phyloP scores from a whole-genome alignment of 2,329 filamentous ascomycete species.

The Phyllosticta ampelicida region DNA sequence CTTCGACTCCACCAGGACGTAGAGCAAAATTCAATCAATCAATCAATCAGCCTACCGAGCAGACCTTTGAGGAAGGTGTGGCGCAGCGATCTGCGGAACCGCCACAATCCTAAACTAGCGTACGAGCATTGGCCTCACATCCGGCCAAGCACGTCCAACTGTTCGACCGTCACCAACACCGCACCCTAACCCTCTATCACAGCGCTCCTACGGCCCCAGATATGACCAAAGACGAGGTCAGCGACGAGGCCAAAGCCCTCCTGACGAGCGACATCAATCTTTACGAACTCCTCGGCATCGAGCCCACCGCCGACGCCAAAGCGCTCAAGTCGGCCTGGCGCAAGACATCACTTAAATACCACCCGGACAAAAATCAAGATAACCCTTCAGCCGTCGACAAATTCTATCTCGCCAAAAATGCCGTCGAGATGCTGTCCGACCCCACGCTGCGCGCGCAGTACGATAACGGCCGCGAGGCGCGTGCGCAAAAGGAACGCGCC shows the following conservation, averaged over 20 bases:
- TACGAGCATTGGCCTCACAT: background rate
- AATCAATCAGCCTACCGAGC: no score
- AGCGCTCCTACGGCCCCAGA: background rate
- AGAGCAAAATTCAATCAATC: no score
- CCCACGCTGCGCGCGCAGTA: slow-evolving; percentile 62
- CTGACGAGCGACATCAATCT: slow-evolving; percentile 48
- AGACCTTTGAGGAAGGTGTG: no score
- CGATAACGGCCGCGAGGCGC: slow-evolving; percentile 63
- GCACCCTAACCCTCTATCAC: background rate
- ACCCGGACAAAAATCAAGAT: slow-evolving; percentile 75
- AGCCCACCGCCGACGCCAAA: slow-evolving; percentile 52
- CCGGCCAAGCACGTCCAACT: background rate
- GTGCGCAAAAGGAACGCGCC: slow-evolving; percentile 57
- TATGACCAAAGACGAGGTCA: slow-evolving; percentile 4
- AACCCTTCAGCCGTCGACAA: slow-evolving; percentile 56
- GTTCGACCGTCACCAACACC: background rate
- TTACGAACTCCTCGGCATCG: slow-evolving; percentile 63
- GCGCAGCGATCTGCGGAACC: no score
- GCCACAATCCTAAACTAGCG: no score
- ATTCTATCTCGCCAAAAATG: slow-evolving; percentile 77
- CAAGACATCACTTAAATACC: slow-evolving; percentile 76
- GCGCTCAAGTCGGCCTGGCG: slow-evolving; percentile 78
- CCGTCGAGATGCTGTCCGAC: slow-evolving; percentile 73
- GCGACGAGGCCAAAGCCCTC: slow-evolving; percentile 26
- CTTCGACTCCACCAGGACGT: no score